phyloP scores from a whole-genome alignment of 768 basidiomycete species.

The Tulasnella calospora region DNA sequence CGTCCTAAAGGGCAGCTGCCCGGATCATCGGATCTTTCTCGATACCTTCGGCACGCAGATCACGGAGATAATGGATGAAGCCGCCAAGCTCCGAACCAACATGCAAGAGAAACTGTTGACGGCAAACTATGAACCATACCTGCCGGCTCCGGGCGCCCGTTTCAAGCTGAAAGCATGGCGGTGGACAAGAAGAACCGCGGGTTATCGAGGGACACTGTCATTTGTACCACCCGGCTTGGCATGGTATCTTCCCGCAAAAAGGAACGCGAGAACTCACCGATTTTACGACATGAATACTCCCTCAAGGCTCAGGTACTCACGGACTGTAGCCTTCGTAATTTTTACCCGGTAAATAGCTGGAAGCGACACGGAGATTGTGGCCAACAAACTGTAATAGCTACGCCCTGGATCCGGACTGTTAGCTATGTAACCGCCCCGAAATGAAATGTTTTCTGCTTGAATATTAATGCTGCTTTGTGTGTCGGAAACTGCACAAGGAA shows the following conservation, averaged over 20 bases:
- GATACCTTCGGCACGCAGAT: not conserved
- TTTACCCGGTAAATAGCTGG: no score
- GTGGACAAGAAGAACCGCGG: not conserved
- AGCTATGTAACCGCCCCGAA: no score
- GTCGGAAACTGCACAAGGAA: no score
- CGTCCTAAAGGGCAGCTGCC: not conserved
- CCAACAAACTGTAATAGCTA: no score
- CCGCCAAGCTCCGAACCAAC: not conserved
- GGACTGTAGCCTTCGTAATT: no score
- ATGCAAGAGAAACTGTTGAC: not conserved
- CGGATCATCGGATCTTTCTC: not conserved
- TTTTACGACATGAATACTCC: no score
- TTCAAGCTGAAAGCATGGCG: not conserved
- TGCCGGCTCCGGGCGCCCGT: not conserved
- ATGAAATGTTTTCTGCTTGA: no score
- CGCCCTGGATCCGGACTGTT: no score
- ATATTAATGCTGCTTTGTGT: no score
- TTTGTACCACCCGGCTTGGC: not conserved
- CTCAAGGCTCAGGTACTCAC: no score
- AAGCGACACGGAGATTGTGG: no score
- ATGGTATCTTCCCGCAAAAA: not conserved
- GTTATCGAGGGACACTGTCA: not conserved
- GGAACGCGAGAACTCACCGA: not conserved
- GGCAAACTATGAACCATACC: not conserved
- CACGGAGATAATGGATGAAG: not conserved